A percentile compares a stretch with the other conserved stretches of the same genome.
Conservation (phyloP, 1,139 yeast genomes). For the Geotrichum restrictum region DNA sequence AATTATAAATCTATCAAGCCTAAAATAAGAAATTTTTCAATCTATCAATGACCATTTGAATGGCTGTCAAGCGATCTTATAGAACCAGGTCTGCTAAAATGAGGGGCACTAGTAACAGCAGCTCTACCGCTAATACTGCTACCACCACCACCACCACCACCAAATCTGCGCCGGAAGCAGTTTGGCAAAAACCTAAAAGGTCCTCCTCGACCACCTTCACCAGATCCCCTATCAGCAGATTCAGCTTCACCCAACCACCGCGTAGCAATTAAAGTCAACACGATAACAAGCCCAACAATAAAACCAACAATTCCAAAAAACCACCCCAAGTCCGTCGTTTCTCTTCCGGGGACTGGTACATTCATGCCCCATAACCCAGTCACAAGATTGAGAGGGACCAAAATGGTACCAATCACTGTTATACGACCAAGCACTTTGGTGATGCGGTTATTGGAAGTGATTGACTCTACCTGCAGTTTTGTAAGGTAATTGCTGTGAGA, state of each 20-base stretch:
- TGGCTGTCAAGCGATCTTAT: conserved; percentile 4
- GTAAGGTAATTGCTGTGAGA: conserved; percentile 92
- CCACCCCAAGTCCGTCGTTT: conserved; percentile 48
- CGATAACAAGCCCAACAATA: conserved; percentile 27
- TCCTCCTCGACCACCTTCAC: background rate
- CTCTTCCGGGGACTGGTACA: conserved; percentile 76
- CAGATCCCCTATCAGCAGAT: background rate
- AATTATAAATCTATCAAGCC: too few species aligned
- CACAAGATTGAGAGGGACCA: conserved; percentile 83
- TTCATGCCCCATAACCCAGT: conserved; percentile 98
- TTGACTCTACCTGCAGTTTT: conserved; percentile 88
- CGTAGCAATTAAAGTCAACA: conserved; percentile 27
- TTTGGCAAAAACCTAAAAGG: background rate
- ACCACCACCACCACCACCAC: too few species aligned
- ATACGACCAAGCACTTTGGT: conserved; percentile 86
- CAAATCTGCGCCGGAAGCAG: conserved; percentile 1
- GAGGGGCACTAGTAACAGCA: too few species aligned
- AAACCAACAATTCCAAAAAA: conserved; percentile 62
- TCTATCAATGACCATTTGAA: background rate
- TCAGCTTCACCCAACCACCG: conserved; percentile 27
- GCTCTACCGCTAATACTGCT: too few species aligned
- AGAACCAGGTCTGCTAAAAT: background rate
- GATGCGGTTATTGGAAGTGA: conserved; percentile 75
- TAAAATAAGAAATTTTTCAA: too few species aligned
- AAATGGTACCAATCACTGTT: conserved; percentile 82